phyloP scores from a whole-genome alignment of 1,284 basidiomycete species.

The Ganoderma meredithae region DNA sequence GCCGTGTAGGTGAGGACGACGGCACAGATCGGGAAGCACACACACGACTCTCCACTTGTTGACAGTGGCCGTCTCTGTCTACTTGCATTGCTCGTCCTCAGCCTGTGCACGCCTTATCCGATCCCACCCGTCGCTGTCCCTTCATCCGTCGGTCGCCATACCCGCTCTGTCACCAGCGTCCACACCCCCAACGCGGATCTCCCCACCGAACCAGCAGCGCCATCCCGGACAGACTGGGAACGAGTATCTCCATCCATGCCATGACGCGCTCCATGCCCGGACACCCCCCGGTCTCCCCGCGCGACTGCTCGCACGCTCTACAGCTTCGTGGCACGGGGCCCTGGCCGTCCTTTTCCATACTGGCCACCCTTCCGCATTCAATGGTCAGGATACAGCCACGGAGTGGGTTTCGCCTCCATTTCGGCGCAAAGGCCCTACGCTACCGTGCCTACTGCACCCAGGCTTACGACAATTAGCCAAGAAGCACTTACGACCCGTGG shows the following conservation, averaged over 20 bases:
- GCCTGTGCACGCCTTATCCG: not conserved
- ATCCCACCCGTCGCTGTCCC: slow-evolving; percentile 1
- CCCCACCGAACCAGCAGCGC: not conserved
- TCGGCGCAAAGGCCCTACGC: slow-evolving; percentile 4
- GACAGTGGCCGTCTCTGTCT: not conserved
- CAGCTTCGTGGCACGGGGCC: not conserved
- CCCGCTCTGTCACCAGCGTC: not conserved
- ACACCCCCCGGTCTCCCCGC: not conserved
- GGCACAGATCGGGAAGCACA: not conserved
- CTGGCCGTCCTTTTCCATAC: not conserved
- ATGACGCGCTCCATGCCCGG: not conserved
- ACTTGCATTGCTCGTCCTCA: not conserved
- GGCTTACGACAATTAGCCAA: not conserved
- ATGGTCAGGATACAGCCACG: not conserved
- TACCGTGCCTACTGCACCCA: not conserved
- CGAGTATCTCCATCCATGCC: slow-evolving; percentile 2
- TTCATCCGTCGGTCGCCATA: not conserved
- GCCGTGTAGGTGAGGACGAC: slow-evolving; percentile 1
- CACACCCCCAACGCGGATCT: not conserved
- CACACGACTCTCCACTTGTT: not conserved
- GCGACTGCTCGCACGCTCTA: not conserved
- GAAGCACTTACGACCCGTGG: not conserved
- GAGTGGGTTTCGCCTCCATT: slow-evolving; percentile 5
- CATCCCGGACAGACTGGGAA: not conserved
- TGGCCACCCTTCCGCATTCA: not conserved